Conservation (phyloP, 257 asterid genomes). For the Capsicum baccatum region DNA sequence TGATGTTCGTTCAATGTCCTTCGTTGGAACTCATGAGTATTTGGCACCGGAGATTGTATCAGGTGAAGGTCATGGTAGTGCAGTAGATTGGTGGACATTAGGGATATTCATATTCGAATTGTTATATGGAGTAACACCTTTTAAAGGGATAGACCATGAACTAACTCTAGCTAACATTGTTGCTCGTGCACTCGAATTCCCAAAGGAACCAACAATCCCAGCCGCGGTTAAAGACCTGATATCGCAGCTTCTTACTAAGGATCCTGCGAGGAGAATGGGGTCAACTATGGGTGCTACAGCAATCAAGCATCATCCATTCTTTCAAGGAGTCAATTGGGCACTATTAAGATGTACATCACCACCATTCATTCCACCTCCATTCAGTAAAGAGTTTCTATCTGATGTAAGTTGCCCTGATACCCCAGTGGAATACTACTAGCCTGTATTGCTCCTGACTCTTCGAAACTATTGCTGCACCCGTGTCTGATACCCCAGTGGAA, state of each 20-base stretch:
- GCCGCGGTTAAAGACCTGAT: constrained; percentile 63
- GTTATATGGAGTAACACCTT: constrained; percentile 72
- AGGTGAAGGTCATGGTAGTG: constrained; percentile 80
- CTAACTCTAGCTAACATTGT: constrained; percentile 69
- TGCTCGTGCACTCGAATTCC: constrained; percentile 79
- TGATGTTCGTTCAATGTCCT: constrained; percentile 75
- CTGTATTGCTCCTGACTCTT: background rate
- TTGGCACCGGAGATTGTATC: constrained; percentile 84
- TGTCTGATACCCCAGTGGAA: background rate
- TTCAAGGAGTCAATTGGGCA: constrained; percentile 79
- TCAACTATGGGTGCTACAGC: constrained; percentile 76
- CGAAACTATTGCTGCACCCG: background rate
- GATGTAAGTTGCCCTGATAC: constrained; percentile 54
- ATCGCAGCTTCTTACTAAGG: constrained; percentile 63
- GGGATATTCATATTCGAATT: constrained; percentile 75
- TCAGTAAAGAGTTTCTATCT: constrained; percentile 46
- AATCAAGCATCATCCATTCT: constrained; percentile 68
- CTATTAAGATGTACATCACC: constrained; percentile 73
- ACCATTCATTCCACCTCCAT: constrained; percentile 65
- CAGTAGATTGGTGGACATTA: constrained; percentile 86
- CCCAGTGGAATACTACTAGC: constrained; percentile 58
- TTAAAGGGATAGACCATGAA: constrained; percentile 72
- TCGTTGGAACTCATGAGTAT: constrained; percentile 80
- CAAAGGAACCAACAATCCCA: constrained; percentile 58
- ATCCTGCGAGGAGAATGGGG: constrained; percentile 61